Evolutionary conservation across 2,329 filamentous ascomycete genomes (phyloP), one percentile per base, ranked within the genome.

Genomic region (Penicillium sp.): DNA sequence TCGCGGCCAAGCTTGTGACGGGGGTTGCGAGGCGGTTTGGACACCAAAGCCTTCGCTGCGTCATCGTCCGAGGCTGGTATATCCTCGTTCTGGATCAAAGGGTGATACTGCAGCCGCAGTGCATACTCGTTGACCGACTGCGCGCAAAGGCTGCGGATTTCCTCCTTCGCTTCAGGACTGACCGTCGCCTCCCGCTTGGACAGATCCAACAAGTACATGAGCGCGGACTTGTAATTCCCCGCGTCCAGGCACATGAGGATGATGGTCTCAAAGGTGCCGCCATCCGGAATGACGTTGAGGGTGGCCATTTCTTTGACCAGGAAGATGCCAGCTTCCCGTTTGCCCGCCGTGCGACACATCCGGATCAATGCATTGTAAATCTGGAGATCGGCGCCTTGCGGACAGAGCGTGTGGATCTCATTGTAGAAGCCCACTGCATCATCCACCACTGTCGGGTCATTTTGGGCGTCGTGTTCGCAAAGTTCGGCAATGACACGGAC

Each of bases 291-390:
- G 31, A 89, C 74, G 7, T 77, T 76, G 8, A 87, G 74, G 10
- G 82, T 78, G 5, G 82, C 77, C 82, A 90, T 87, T 67, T 90
- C 87, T 15, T 82, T 79, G 10, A 85, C 82, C 1, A 89, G 74
- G 67, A 86, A 88, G 74, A 87, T 85, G 47, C 86, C 86, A 5
- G 83, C 75, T 39, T 83, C 78, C 58, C 84, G 83, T 58, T 82
- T 79, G 6, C 70, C 69, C 63, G 67, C 76, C 61, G 63, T 69
- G 54, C 74, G 73, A 63, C 83, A 85, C 59, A 81, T 82, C 47
- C 76, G 75, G 57, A 88, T 78, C 7, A 90, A 76, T 5, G 81
- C 71, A 65, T 90, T 89, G 76, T 88, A 90, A 0, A 86, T 87
- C 4, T 62, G 53, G 3, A 71, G 66, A 54, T 79, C 75, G 1